phyloP scores from a whole-genome alignment of 768 basidiomycete species.

The Leucosporidium scottii region DNA sequence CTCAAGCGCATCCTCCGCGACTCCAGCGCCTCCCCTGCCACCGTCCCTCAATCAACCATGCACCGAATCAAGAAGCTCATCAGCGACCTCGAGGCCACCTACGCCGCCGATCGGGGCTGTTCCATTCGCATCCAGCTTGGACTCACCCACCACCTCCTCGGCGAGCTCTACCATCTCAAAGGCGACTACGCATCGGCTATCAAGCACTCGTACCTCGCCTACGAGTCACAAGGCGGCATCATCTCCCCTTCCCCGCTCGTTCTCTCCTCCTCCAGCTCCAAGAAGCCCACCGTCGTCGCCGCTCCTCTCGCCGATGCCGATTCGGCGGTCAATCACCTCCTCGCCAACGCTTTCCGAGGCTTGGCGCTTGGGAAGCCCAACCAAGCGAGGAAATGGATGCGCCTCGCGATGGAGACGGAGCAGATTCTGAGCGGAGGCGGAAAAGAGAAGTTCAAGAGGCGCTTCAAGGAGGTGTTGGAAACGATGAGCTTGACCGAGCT shows the following conservation, averaged over 20 bases:
- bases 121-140: neutral
- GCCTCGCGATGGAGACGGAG: slow-evolving; percentile 5
- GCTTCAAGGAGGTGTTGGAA: neutral
- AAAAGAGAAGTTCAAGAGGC: slow-evolving; percentile 1
- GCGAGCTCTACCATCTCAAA: neutral
- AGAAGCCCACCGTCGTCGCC: neutral
- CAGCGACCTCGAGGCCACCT: slow-evolving; percentile 9
- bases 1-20: neutral
- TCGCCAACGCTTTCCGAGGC: neutral
- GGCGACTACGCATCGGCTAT: neutral
- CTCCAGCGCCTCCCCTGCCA: too few species aligned
- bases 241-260: neutral
- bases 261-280: neutral
- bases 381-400: neutral
- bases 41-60: neutral
- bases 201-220: neutral
- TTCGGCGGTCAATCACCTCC: neutral
- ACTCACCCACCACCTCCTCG: slow-evolving; percentile 5
- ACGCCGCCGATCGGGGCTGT: neutral
- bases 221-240: neutral
- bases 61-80: neutral
- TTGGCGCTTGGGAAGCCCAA: neutral
- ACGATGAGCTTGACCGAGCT: neutral
- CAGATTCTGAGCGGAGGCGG: neutral
- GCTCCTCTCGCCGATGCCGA: too few species aligned